Conservation (phyloP, 768 basidiomycete genomes). For the Podaxis sp. region DNA sequence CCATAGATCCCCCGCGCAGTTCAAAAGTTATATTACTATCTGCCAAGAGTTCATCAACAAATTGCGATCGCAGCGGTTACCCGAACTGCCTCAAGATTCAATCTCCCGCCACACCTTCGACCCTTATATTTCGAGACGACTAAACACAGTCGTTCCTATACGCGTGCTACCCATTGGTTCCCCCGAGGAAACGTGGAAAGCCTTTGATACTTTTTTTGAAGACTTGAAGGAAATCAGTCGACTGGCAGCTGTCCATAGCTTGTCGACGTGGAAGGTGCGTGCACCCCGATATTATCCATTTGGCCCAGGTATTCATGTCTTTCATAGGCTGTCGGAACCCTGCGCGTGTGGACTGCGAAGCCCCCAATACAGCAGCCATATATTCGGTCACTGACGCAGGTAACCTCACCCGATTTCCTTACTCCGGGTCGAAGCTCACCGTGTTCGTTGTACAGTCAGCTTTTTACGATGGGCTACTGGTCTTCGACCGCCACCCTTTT, state of each 20-base stretch:
- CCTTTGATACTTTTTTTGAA: conserved; percentile 48
- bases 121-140: conserved; percentile 61
- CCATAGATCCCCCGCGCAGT: conserved; percentile 34
- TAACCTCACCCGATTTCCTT: conserved; percentile 24
- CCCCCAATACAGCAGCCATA: conserved; percentile 49
- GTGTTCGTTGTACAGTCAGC: conserved; percentile 39
- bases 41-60: conserved; percentile 42
- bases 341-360: conserved; percentile 47
- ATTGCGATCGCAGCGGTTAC: conserved; percentile 37
- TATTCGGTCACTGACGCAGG: conserved; percentile 66
- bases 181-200: conserved; percentile 50
- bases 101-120: conserved; percentile 60
- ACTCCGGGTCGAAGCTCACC: conserved; percentile 5
- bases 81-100: conserved; percentile 42
- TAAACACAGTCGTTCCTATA: conserved; percentile 69
- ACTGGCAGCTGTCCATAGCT: conserved; percentile 41
- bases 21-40: conserved; percentile 35
- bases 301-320: neutral
- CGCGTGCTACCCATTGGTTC: conserved; percentile 55
- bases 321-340: conserved; percentile 45
- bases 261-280: conserved; percentile 66
- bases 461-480: conserved; percentile 55
- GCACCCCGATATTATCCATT: neutral
- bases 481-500: conserved; percentile 50
- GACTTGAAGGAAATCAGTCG: conserved; percentile 54